Conservation (phyloP, 495 filamentous ascomycete genomes). For the Extremus antarcticus region DNA sequence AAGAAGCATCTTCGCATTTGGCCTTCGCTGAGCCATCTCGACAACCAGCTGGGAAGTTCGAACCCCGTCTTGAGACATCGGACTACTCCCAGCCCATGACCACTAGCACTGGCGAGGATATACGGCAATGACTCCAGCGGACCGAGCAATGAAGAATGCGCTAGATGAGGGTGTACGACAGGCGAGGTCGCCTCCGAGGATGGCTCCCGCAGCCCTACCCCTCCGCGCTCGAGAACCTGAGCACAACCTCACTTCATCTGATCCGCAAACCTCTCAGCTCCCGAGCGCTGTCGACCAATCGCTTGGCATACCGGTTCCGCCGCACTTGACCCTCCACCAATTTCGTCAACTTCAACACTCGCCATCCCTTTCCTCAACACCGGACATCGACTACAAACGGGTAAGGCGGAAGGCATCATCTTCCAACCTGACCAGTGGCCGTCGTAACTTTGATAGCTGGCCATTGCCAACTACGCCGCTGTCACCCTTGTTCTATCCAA, state of each 20-base stretch:
- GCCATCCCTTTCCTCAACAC: not conserved
- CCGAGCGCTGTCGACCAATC: not conserved
- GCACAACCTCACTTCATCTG: not conserved
- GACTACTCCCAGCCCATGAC: not conserved
- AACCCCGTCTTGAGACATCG: not conserved
- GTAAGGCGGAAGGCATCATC: conserved; percentile 1
- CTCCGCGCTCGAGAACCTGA: not conserved
- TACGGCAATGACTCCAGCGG: not conserved
- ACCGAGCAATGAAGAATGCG: not conserved
- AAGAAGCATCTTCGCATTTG: too few species aligned
- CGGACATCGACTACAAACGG: not conserved
- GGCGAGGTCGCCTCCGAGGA: not conserved
- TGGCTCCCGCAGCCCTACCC: not conserved
- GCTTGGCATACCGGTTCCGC: not conserved
- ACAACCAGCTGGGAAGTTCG: too few species aligned
- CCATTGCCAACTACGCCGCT: not conserved
- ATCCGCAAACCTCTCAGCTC: not conserved
- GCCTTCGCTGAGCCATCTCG: too few species aligned
- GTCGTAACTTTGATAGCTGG: not conserved
- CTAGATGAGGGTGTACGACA: not conserved
- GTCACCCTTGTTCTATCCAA: not conserved
- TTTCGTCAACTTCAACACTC: not conserved
- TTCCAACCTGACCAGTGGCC: not conserved
- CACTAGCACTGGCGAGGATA: not conserved
- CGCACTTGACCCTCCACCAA: not conserved